phyloP scores from a whole-genome alignment of 305 asterid genomes.

The Fraxinus ornus region DNA sequence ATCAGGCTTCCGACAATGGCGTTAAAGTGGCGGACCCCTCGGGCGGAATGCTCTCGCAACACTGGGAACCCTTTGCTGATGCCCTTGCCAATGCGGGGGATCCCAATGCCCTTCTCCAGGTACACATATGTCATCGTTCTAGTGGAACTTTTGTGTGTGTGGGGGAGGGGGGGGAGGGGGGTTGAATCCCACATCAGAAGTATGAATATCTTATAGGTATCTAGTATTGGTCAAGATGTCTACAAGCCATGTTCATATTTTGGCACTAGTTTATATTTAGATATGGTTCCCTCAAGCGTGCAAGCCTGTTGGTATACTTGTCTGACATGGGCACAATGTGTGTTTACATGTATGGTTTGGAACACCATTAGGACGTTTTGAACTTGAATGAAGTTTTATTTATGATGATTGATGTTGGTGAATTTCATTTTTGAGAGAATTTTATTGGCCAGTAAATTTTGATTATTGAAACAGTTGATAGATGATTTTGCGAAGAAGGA shows the following conservation, averaged over 20 bases:
- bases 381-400: slow-evolving; percentile 4
- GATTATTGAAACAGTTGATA: slow-evolving; percentile 51
- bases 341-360: not conserved
- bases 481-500: slow-evolving; percentile 62
- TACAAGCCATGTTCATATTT: not conserved
- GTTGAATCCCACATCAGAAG: not conserved
- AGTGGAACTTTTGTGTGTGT: not conserved
- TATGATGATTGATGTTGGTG: not conserved
- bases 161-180: too few relatives aligned
- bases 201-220: not conserved
- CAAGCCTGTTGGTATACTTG: not conserved
- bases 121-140: slow-evolving; percentile 13
- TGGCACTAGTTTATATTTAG: not conserved
- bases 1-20: slow-evolving; percentile 72
- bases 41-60: slow-evolving; percentile 93
- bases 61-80: slow-evolving; percentile 89
- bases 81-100: slow-evolving; percentile 69
- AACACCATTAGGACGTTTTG: not conserved
- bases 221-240: not conserved
- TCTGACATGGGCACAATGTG: not conserved
- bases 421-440: slow-evolving; percentile 5
- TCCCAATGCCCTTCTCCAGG: slow-evolving; percentile 61
- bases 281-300: not conserved
- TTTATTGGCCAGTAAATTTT: not conserved
- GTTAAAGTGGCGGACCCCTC: slow-evolving; percentile 80